These are phyloP conservation scores for Neurospora discreta DNA, from an alignment of 495 filamentous ascomycete species.

Conservation along the genomic window DNA sequence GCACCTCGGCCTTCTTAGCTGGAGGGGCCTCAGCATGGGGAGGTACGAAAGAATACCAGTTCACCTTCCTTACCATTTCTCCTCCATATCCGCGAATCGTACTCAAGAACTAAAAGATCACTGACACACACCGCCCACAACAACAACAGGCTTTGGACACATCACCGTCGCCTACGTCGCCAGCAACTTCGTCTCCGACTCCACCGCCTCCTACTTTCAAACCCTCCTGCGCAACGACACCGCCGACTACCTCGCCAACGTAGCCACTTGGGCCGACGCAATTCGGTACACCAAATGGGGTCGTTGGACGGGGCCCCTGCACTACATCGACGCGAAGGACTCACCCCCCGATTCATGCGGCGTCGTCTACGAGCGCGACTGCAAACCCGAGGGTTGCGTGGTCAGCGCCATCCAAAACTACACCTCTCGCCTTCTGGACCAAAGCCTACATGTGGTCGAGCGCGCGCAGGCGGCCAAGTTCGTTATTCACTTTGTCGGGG, in stretches of 20 bases:
- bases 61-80: neutral
- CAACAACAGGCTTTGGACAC: slow-evolving; percentile 41
- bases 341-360: slow-evolving; percentile 46
- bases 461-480: slow-evolving; percentile 47
- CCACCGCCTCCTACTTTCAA: slow-evolving; percentile 32
- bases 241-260: slow-evolving; percentile 43
- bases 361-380: slow-evolving; percentile 51
- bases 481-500: slow-evolving; percentile 53
- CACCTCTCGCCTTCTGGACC: slow-evolving; percentile 38
- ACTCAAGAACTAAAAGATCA: neutral
- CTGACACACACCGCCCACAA: neutral
- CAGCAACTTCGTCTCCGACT: slow-evolving; percentile 29
- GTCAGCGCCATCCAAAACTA: slow-evolving; percentile 51
- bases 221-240: slow-evolving; percentile 33
- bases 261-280: slow-evolving; percentile 55
- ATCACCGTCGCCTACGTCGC: slow-evolving; percentile 48
- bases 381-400: slow-evolving; percentile 48
- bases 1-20: slow-evolving; percentile 10
- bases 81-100: neutral
- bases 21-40: slow-evolving; percentile 16
- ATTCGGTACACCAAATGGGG: slow-evolving; percentile 49
- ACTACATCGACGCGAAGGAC: slow-evolving; percentile 66
- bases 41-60: slow-evolving; percentile 6
- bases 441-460: slow-evolving; percentile 23
- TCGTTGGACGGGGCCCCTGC: slow-evolving; percentile 45